Conservation (phyloP, 352 stramenopile genomes). For the Plasmopara viticola region DNA sequence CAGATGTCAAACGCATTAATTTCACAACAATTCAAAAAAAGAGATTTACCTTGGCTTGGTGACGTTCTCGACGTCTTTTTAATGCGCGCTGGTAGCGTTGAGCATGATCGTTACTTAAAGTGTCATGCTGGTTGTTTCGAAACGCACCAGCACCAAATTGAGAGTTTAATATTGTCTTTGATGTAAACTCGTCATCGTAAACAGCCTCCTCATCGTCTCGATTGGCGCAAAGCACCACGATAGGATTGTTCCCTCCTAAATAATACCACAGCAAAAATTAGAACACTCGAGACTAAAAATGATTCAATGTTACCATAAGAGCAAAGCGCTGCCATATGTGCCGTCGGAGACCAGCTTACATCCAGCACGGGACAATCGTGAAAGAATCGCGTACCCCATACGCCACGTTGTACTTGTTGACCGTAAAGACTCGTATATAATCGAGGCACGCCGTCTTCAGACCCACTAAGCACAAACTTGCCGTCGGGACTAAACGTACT, state of each 20-base stretch:
- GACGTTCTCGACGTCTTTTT: slow-evolving; percentile 36
- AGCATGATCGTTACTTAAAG: slow-evolving; percentile 12
- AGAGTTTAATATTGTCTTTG: slow-evolving; percentile 7
- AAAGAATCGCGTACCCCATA: slow-evolving; percentile 62
- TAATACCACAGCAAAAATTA: background rate
- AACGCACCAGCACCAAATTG: slow-evolving; percentile 9
- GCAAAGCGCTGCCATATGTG: slow-evolving; percentile 58
- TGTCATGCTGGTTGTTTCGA: slow-evolving; percentile 6
- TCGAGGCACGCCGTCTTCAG: slow-evolving; percentile 51
- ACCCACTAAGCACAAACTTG: slow-evolving; percentile 50
- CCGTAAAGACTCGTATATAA: slow-evolving; percentile 54
- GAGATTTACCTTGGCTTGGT: slow-evolving; percentile 34
- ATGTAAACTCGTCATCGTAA: slow-evolving; percentile 11
- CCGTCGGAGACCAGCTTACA: slow-evolving; percentile 51
- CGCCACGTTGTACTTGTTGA: slow-evolving; percentile 28
- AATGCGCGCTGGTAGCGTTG: slow-evolving; percentile 41
- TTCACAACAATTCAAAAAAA: background rate
- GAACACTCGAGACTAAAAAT: background rate
- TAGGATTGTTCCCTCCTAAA: slow-evolving; percentile 45
- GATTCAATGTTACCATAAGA: slow-evolving; percentile 38
- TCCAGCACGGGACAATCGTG: slow-evolving; percentile 41
- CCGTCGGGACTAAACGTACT: slow-evolving; percentile 61
- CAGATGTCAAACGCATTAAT: background rate
- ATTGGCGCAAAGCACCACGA: slow-evolving; percentile 54
- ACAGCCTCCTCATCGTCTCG: slow-evolving; percentile 33